Base-by-base conservation (phyloP, 768 basidiomycete species). In the Trametes meyenii region DNA sequence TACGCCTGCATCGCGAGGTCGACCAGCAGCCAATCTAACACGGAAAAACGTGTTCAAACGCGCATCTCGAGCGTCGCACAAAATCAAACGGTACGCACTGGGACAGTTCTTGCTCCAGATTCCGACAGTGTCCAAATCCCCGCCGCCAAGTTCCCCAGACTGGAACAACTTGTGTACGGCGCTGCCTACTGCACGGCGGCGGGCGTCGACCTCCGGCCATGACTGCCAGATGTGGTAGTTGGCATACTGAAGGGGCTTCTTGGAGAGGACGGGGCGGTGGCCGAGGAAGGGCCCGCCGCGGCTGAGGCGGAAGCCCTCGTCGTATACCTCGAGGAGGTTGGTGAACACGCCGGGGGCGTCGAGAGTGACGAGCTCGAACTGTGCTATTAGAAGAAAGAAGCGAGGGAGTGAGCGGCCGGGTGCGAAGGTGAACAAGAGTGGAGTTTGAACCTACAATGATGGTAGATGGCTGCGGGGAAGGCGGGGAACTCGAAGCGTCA, bases 11-110 rank as follows among this genome's bases (percentile, higher is more conserved):
- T 77, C 6, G 93, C 90, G 54, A 94, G 78, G 69, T 96, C 94
- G 48, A 96, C 79, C 24, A 96, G 76, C 75, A 98, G 95, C 96
- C 97, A 99, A 75, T 98, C 97, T 91, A 21, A 14, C 26, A 29
- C 26, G 23, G 11, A 26, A 33, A 6, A 33, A 4, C 48, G 26
- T 2, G 48, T 33, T n/a, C 13, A 4, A n/a, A 50, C 48, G 43
- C 2, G 23, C 4, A 12, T 19, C 19, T 6, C 19, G 13, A 5
- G 16, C 7, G 7, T 12, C n/a, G 2, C 14, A 43, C 19, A 11
- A 7, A 3, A 8, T 16, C 8, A 10, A 0, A 43, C 4, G 24
- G 12, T 13, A 71, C 79, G 33, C 65, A 90, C 92, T 91, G 57
- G 94, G 92, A 67, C 89, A 78, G 70, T 95, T 95, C 53, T 77